Conservation (phyloP, 2,329 filamentous ascomycete genomes). For the Talaromyces amestolkiae region DNA sequence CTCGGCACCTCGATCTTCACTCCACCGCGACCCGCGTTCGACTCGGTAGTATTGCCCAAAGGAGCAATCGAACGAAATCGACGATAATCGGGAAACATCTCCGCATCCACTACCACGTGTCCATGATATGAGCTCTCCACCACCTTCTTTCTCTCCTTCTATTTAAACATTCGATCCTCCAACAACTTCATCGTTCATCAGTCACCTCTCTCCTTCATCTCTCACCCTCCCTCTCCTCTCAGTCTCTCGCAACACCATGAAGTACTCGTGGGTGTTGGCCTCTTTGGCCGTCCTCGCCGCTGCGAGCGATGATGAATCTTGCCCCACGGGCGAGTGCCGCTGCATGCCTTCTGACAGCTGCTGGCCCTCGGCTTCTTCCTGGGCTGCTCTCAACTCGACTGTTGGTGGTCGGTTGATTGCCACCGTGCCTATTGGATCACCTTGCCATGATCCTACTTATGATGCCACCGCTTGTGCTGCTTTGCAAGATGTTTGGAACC, state of each 20-base stretch:
- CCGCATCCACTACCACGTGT: slow-evolving; percentile 7
- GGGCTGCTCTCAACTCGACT: slow-evolving; percentile 39
- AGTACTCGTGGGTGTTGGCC: slow-evolving; percentile 7
- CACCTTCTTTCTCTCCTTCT: neutral
- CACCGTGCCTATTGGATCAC: slow-evolving; percentile 32
- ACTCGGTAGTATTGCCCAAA: slow-evolving; percentile 5
- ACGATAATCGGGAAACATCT: slow-evolving; percentile 6
- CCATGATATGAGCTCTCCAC: neutral
- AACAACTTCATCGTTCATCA: neutral
- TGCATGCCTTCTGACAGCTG: slow-evolving; percentile 33
- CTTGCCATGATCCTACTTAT: slow-evolving; percentile 29
- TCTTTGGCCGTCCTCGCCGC: slow-evolving; percentile 1
- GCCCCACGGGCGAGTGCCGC: neutral
- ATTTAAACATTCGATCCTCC: neutral
- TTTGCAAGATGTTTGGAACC: slow-evolving; percentile 2
- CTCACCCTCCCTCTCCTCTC: no score
- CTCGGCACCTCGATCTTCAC: neutral
- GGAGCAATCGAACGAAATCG: neutral
- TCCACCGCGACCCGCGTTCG: neutral
- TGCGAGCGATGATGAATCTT: neutral
- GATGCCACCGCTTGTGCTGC: slow-evolving; percentile 3
- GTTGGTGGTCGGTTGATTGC: slow-evolving; percentile 37
- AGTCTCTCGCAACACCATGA: neutral
- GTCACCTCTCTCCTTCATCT: neutral
- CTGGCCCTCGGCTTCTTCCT: slow-evolving; percentile 39